Conservation (phyloP, 1,139 yeast genomes). For the Magnusiomyces ingens region DNA sequence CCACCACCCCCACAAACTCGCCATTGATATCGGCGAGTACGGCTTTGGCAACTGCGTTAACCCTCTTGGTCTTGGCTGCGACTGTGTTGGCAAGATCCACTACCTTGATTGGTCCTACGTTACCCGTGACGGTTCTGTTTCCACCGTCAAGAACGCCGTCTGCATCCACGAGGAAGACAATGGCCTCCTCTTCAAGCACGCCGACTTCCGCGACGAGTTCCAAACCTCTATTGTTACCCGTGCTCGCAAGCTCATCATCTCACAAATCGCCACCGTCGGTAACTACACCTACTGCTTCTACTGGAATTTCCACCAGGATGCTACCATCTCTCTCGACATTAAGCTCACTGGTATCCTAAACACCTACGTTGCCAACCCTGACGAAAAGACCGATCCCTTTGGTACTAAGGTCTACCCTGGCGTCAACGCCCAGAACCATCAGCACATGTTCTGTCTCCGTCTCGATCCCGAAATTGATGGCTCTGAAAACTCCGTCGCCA, state of each 20-base stretch:
- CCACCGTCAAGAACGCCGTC: conserved; percentile 66
- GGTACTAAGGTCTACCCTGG: conserved; percentile 76
- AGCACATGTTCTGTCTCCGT: conserved; percentile 75
- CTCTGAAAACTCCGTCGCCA: conserved; percentile 66
- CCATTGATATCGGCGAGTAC: conserved; percentile 79
- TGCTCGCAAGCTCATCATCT: conserved; percentile 63
- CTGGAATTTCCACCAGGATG: conserved; percentile 80
- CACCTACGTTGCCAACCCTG: conserved; percentile 57
- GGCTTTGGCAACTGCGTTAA: conserved; percentile 85
- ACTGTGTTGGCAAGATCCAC: conserved; percentile 78
- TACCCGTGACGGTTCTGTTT: conserved; percentile 58
- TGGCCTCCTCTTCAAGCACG: conserved; percentile 70
- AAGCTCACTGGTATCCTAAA: conserved; percentile 72
- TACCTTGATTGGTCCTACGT: conserved; percentile 71
- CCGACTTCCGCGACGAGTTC: conserved; percentile 76
- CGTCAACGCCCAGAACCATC: conserved; percentile 80
- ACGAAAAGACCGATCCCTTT: conserved; percentile 64
- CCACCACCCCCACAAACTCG: conserved; percentile 81
- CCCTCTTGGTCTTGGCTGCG: conserved; percentile 72
- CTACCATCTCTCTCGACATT: conserved; percentile 69
- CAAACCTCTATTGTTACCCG: conserved; percentile 69
- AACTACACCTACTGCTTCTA: conserved; percentile 79
- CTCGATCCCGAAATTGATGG: conserved; percentile 78
- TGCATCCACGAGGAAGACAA: conserved; percentile 85
- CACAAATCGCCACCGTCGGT: conserved; percentile 80